phyloP scores from a whole-genome alignment of 2,329 filamentous ascomycete species.

The Neonectria faginata region DNA sequence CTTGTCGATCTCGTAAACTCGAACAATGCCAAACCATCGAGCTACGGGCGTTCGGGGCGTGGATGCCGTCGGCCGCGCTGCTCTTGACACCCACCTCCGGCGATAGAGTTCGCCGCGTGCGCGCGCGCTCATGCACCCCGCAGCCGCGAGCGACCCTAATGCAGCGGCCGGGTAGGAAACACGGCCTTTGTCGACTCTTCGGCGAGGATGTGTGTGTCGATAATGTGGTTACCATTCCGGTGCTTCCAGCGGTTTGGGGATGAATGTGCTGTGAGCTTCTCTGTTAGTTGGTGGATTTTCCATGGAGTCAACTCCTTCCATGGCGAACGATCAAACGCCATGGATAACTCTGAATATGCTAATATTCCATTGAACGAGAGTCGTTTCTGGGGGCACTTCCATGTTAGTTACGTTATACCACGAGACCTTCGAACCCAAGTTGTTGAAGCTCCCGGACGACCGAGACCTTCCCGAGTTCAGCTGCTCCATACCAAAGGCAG shows the following conservation, averaged over 20 bases:
- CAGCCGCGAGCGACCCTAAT: slow-evolving; percentile 37
- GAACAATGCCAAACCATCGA: background rate
- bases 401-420: slow-evolving; percentile 4
- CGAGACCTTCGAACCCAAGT: background rate
- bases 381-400: background rate
- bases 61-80: background rate
- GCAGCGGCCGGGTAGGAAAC: slow-evolving; percentile 20
- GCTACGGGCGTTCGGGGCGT: slow-evolving; percentile 1
- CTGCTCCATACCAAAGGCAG: background rate
- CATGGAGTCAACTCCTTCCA: slow-evolving; percentile 8
- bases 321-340: background rate
- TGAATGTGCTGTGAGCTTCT: background rate
- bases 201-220: background rate
- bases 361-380: background rate
- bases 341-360: too few relatives aligned
- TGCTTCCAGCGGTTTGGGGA: background rate
- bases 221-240: background rate
- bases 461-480: slow-evolving; percentile 3
- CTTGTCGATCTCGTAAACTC: slow-evolving; percentile 1
- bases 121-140: slow-evolving; percentile 32
- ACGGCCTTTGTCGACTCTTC: background rate
- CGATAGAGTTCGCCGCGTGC: slow-evolving; percentile 38
- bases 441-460: background rate
- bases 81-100: slow-evolving; percentile 23
- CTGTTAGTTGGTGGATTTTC: background rate